Conservation (phyloP, 768 basidiomycete species). For the Russula vinacea region DNA sequence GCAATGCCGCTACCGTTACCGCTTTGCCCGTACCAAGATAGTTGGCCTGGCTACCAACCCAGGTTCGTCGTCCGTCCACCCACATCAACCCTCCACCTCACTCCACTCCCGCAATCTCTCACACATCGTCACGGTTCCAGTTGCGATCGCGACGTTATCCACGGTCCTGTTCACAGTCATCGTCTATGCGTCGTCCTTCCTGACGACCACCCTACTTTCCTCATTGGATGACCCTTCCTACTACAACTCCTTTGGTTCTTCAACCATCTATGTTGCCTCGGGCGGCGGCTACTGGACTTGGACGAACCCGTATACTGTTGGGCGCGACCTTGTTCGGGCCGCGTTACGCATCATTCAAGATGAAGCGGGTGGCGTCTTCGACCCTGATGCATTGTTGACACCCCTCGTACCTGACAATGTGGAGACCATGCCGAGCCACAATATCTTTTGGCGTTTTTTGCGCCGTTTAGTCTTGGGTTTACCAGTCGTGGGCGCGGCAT, state of each 20-base stretch:
- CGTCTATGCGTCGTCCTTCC: constrained; percentile 28
- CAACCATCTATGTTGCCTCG: neutral
- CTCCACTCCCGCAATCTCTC: neutral
- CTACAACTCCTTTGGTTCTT: constrained; percentile 16
- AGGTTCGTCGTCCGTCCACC: constrained; percentile 42
- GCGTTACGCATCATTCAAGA: constrained; percentile 30
- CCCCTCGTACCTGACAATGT: constrained; percentile 5
- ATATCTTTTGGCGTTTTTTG: constrained; percentile 54
- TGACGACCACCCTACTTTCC: constrained; percentile 27
- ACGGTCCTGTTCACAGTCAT: constrained; percentile 28
- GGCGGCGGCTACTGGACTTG: constrained; percentile 23
- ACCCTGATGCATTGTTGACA: constrained; percentile 39
- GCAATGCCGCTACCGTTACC: constrained; percentile 75
- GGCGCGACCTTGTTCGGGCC: constrained; percentile 29
- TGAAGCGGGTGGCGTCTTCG: constrained; percentile 28
- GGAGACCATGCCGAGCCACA: constrained; percentile 32
- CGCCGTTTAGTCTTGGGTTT: constrained; percentile 74
- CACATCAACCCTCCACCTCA: neutral
- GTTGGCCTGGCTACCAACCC: constrained; percentile 77
- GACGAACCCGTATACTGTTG: constrained; percentile 28
- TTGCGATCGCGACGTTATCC: constrained; percentile 49
- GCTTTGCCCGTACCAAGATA: constrained; percentile 67
- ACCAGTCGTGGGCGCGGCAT: constrained; percentile 74
- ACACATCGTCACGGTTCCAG: constrained; percentile 39
- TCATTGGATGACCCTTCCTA: constrained; percentile 22